Evolutionary conservation across 176 grass and related monocot species (phyloP).

Genomic region (Alopecurus myosuroides): DNA sequence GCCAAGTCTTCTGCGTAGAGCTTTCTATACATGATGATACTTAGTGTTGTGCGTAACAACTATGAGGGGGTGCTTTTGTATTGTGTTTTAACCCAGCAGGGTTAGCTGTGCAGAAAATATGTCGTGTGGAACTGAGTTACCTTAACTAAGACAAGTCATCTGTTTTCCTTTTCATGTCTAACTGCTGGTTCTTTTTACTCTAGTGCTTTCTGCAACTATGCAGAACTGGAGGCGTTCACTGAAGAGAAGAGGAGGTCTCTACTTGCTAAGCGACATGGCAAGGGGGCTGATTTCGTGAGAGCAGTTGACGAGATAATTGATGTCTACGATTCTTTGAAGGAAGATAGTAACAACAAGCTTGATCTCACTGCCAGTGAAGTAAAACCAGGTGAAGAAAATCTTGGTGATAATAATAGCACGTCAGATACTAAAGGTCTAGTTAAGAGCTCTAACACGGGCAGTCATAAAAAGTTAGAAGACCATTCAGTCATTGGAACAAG

Average conservation of each 20-base stretch:
- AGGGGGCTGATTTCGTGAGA: conserved; percentile 94
- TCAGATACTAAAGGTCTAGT: conserved; percentile 26
- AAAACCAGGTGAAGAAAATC: conserved; percentile 28
- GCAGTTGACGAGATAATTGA: conserved; percentile 93
- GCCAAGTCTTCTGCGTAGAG: background rate
- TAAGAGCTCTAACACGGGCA: conserved; percentile 19
- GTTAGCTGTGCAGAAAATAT: background rate
- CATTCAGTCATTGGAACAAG: conserved; percentile 1
- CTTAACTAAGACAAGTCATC: background rate
- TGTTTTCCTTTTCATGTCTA: conserved; percentile 2
- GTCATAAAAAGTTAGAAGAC: conserved; percentile 29
- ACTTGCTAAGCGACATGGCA: conserved; percentile 74
- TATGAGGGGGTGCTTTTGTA: background rate
- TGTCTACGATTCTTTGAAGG: conserved; percentile 75
- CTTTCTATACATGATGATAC: background rate
- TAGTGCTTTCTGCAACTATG: conserved; percentile 97
- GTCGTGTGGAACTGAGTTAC: background rate
- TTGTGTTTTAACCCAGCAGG: background rate
- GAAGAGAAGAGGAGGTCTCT: conserved; percentile 91
- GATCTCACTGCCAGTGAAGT: conserved; percentile 29
- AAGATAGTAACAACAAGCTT: conserved; percentile 39
- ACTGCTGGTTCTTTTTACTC: conserved; percentile 26
- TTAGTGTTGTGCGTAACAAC: background rate
- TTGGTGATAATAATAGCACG: conserved; percentile 18
- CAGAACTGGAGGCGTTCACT: conserved; percentile 92